Conservation (phyloP, 176 grass and related monocot species). For the Thalia dealbata region DNA sequence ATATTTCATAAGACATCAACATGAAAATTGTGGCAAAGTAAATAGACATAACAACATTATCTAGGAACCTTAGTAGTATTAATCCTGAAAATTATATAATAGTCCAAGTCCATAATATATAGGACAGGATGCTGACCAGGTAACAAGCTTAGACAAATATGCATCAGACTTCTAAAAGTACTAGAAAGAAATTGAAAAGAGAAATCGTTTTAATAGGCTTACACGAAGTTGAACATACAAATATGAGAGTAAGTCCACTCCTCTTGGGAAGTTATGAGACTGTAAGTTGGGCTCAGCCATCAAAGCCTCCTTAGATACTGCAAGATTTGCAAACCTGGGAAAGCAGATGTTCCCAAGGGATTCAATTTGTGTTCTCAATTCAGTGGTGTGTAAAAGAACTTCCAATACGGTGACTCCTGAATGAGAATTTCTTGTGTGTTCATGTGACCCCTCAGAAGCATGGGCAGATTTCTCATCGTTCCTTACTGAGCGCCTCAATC, state of each 20-base stretch:
- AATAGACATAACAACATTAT: no score
- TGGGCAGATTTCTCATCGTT: conserved; percentile 17
- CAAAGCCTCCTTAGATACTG: conserved; percentile 71
- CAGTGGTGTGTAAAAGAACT: conserved; percentile 83
- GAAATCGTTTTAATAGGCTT: conserved; percentile 47
- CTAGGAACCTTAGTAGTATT: no score
- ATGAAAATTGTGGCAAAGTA: no score
- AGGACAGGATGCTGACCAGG: neutral
- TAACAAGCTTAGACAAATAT: neutral
- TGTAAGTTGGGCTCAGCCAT: conserved; percentile 54
- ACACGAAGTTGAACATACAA: conserved; percentile 88
- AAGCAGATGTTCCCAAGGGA: conserved; percentile 93
- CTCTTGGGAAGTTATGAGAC: conserved; percentile 72
- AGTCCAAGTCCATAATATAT: neutral
- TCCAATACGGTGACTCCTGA: conserved; percentile 74
- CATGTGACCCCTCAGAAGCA: conserved; percentile 18
- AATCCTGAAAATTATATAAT: no score
- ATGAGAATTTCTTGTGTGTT: conserved; percentile 20
- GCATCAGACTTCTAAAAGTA: conserved; percentile 19
- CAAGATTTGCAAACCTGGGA: conserved; percentile 57
- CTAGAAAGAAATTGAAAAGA: neutral
- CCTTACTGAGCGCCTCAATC: conserved; percentile 41
- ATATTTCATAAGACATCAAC: no score
- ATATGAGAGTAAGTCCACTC: conserved; percentile 89
- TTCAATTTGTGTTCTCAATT: conserved; percentile 73